Evolutionary conservation across 2,329 filamentous ascomycete genomes (phyloP), one percentile per base, ranked within the genome.

Genomic region (Pseudogymnoascus sp.): DNA sequence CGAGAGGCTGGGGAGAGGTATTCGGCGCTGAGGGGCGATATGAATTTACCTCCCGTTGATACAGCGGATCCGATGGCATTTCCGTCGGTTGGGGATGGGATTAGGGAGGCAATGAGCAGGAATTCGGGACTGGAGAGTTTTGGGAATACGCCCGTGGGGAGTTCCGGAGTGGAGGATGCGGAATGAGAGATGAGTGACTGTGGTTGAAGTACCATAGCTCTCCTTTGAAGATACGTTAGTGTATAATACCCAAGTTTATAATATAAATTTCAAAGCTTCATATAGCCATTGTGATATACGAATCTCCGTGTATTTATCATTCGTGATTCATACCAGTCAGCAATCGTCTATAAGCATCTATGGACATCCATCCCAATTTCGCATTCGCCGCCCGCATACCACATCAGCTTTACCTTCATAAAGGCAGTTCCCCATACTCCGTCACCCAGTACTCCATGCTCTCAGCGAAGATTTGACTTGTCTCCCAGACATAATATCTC

Each of bases 1-100:
- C 86, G 90, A 69, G 86, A 94, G 70, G 89, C 90, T 0, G 91
- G 89, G 0, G 84, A 89, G 62, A 80, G 82, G 63, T 90, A 87
- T 69, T 79, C 85, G 66, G 78, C 76, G 59, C 68, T 86, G 61
- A 79, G 79, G 60, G 73, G 69, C 35, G 77, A 57, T 38, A 8
- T 30, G 30, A 57, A 35, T 57, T 34, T 57, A 34, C 55, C 55
- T 10, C 30, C 55, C 3, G 55, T 34, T 34, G 55, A 57, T 6
- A 34, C 55, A 15, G 55, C 55, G 19, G 35, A 35, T 34, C 30
- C 35, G 30, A 57, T 35, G 30, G 35, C 55, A 38, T 30, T 39
- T 8, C 35, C 57, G 57, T 33, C 38, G 13, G 37, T 52, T 23
- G 38, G 26, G 38, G 57, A 59, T 21, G 33, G 33, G 38, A 57